Conservation (phyloP, 2,329 filamentous ascomycete genomes). For the Microsporum audouinii region DNA sequence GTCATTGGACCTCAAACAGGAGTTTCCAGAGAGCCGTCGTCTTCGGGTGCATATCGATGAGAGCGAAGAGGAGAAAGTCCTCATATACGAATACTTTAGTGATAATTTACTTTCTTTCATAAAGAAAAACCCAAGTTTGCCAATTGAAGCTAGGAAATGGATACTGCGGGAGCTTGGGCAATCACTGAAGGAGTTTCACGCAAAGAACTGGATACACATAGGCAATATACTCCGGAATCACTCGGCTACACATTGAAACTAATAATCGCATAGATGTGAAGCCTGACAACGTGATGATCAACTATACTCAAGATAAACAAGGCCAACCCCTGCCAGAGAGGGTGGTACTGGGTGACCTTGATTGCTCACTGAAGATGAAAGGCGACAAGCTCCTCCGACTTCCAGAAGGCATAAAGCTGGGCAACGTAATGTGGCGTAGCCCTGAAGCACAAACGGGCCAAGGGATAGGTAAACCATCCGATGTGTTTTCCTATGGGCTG, state of each 20-base stretch:
- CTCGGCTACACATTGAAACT: background rate
- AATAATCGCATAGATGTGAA: constrained; percentile 3
- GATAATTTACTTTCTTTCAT: background rate
- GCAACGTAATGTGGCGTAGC: constrained; percentile 8
- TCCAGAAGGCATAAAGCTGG: constrained; percentile 5
- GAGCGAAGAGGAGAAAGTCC: background rate
- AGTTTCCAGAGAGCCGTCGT: background rate
- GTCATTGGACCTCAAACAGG: background rate
- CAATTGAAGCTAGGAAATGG: background rate
- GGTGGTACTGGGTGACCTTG: constrained; percentile 1
- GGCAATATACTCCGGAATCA: background rate
- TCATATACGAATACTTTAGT: background rate
- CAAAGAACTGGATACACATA: background rate
- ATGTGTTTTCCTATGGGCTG: constrained; percentile 7
- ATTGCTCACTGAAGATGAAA: constrained; percentile 7
- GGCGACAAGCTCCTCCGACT: constrained; percentile 5
- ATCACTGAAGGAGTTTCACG: background rate
- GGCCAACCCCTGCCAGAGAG: background rate
- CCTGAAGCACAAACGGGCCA: constrained; percentile 7
- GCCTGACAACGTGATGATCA: constrained; percentile 7
- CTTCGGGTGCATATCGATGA: background rate
- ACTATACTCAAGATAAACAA: constrained; percentile 1
- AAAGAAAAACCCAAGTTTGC: background rate
- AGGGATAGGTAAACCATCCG: constrained; percentile 6
- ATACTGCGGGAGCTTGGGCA: background rate